Evolutionary conservation across 202 grass and related monocot species (phyloP).

Genomic region (Zizania palustris): DNA sequence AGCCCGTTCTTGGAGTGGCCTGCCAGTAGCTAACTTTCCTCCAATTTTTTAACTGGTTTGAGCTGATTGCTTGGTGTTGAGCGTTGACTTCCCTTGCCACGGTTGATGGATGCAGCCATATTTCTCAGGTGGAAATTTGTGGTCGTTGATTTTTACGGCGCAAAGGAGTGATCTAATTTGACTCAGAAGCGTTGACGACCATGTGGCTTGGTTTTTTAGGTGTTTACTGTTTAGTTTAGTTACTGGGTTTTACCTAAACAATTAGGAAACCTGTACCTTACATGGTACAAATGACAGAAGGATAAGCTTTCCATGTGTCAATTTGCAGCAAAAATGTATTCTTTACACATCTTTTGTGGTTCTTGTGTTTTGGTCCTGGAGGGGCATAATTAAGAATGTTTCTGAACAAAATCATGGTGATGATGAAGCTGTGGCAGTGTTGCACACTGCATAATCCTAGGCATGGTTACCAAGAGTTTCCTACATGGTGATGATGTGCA

Average conservation of each 20-base stretch:
- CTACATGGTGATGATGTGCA: background rate
- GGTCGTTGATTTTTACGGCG: background rate
- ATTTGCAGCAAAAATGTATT: background rate
- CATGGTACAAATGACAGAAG: background rate
- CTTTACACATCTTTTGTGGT: background rate
- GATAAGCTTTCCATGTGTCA: background rate
- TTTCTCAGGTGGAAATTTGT: constrained; percentile 28
- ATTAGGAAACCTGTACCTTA: background rate
- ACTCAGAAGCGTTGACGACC: background rate
- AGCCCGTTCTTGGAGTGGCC: too few species aligned
- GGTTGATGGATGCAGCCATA: background rate
- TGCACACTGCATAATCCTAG: background rate
- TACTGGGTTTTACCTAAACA: background rate
- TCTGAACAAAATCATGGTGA: background rate
- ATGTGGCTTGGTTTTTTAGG: too few species aligned
- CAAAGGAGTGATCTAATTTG: background rate
- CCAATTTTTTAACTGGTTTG: background rate
- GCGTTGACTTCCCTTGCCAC: constrained; percentile 21
- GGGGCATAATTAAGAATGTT: background rate
- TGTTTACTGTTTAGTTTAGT: background rate
- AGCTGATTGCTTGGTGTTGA: constrained; percentile 14
- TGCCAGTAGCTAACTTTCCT: background rate
- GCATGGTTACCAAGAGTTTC: background rate
- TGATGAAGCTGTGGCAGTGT: background rate
- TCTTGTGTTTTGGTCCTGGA: background rate